Base-by-base conservation (phyloP, 768 basidiomycete species). In the Tricholoma sp. region DNA sequence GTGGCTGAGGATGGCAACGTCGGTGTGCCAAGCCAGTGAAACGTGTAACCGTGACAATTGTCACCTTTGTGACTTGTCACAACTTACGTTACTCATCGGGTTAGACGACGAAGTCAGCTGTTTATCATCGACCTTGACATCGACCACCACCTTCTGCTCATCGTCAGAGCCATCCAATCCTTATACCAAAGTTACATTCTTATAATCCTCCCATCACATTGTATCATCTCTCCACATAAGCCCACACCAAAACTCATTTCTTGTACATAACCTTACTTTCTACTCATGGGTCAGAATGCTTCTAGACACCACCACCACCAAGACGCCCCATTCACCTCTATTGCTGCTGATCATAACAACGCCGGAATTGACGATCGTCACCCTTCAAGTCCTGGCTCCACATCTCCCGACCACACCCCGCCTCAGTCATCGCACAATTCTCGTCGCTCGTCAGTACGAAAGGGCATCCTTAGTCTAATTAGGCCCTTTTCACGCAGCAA, bases 401-500 rank as follows among this genome's bases (percentile, higher is more conserved):
- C 34, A 16, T 24, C 55, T 39, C 29, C 32, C 27, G 46, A 49
- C 45, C 24, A 56, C 27, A 56, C 34, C 51, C 47, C 31, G 18
- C 49, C 51, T 51, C 37, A 34, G 34, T n/a, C 52, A 32, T 32
- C 58, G 27, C 34, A 58, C 59, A 54, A 52, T 63, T 64, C 57
- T 50, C 57, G 53, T 19, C 60, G 65, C 9, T 55, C 67, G 27
- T 59, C 70, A 5, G 64, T 76, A 3, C 71, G 75, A 4, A 74
- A 62, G 47, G 75, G 71, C 52, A 64, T 79, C 45, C 59, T 66
- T 57, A 74, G 57, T 59, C 64, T 62, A 37, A 71, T 65, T 6
- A 69, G 66, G 43, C 62, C 72, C 54, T 62, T 61, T 55, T 59
- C 63, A 7, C 55, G 61, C 51, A 55, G 52, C 31, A 52, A 24